Conservation (phyloP, 352 stramenopile species). For the Phytophthora tubulina region DNA sequence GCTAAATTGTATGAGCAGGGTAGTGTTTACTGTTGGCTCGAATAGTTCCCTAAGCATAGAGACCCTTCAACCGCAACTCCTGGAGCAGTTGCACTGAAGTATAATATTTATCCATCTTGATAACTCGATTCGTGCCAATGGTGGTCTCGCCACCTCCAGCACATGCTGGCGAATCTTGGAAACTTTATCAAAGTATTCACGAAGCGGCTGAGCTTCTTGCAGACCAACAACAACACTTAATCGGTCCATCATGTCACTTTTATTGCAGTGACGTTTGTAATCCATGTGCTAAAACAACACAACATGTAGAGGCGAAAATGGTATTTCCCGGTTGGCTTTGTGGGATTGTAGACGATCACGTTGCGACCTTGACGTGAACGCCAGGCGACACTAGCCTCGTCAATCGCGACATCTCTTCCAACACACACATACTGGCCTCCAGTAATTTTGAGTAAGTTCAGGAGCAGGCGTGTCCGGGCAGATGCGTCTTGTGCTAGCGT, state of each 20-base stretch:
- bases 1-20: neutral
- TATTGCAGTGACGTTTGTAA: neutral
- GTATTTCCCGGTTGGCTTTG: neutral
- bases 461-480: neutral
- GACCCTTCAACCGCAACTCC: neutral
- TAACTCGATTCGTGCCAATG: too few relatives aligned
- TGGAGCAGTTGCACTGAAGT: neutral
- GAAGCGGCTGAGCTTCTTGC: neutral
- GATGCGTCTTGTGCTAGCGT: neutral
- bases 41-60: neutral
- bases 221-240: neutral
- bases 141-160: too few relatives aligned
- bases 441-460: neutral
- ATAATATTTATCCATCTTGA: neutral
- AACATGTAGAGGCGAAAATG: neutral
- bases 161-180: neutral
- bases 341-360: neutral
- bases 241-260: neutral
- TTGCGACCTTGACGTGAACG: neutral
- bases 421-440: neutral
- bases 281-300: constrained; percentile 4
- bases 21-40: neutral
- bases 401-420: neutral
- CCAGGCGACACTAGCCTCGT: neutral
- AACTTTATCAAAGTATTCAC: neutral